phyloP scores from a whole-genome alignment of 2,329 filamentous ascomycete genomes.

The Fusarium palustre region DNA sequence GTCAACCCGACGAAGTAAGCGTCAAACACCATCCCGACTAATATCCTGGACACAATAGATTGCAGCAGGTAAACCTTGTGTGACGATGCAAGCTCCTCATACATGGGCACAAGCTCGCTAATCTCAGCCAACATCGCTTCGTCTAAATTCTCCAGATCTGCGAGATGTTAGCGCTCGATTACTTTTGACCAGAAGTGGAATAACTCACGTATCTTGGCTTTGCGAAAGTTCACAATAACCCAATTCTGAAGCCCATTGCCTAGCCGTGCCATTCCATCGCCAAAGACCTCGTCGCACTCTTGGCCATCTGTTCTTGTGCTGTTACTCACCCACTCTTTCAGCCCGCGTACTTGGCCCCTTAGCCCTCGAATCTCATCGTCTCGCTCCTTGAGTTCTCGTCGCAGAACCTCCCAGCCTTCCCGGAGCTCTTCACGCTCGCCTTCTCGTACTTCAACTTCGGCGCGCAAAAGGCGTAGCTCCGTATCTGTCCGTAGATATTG shows the following conservation, averaged over 20 bases:
- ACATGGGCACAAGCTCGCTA: constrained; percentile 66
- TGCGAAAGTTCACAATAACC: constrained; percentile 76
- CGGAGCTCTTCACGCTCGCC: constrained; percentile 63
- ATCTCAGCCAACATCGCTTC: constrained; percentile 58
- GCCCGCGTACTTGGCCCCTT: constrained; percentile 70
- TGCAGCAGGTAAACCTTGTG: constrained; percentile 73
- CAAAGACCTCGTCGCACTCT: constrained; percentile 74
- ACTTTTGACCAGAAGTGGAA: rapidly evolving
- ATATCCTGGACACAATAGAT: constrained; percentile 68
- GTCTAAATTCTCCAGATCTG: constrained; percentile 59
- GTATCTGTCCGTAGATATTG: constrained; percentile 65
- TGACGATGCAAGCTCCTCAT: constrained; percentile 63
- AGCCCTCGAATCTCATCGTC: constrained; percentile 69
- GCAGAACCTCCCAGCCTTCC: constrained; percentile 61
- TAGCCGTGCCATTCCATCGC: constrained; percentile 69
- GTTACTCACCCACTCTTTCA: constrained; percentile 79
- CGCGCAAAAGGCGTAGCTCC: constrained; percentile 63
- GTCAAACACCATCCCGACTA: constrained; percentile 72
- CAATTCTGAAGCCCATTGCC: constrained; percentile 79
- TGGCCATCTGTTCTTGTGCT: constrained; percentile 72
- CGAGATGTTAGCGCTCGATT: neutral
- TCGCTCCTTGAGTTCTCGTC: constrained; percentile 59
- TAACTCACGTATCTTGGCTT: constrained; percentile 66
- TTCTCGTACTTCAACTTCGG: constrained; percentile 62
- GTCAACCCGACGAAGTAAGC: constrained; percentile 73